Conservation (phyloP, 2,329 filamentous ascomycete genomes). For the Stromatinia cepivora region DNA sequence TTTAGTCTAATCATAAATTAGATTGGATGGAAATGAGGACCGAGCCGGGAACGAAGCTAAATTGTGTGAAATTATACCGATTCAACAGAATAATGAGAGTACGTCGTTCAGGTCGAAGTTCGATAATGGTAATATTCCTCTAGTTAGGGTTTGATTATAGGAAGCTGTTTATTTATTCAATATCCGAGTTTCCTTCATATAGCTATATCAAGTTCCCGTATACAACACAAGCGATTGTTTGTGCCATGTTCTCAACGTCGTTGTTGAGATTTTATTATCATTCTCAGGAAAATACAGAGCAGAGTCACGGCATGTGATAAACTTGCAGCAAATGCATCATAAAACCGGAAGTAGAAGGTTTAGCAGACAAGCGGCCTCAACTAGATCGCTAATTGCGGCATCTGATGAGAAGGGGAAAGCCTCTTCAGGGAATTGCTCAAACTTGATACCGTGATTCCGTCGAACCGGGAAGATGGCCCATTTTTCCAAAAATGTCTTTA, state of each 20-base stretch:
- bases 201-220: background rate
- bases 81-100: background rate
- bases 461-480: background rate
- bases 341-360: rapidly evolving
- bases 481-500: background rate
- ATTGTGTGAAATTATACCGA: rapidly evolving
- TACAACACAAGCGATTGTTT: background rate
- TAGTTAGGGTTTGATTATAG: background rate
- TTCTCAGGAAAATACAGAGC: background rate
- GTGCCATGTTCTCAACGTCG: background rate
- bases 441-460: no score
- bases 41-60: background rate
- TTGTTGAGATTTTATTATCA: background rate
- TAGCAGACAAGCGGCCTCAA: background rate
- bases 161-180: background rate
- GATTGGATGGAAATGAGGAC: background rate
- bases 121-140: background rate
- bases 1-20: background rate
- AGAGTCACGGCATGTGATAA: background rate
- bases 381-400: background rate
- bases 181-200: no score
- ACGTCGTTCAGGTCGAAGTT: background rate
- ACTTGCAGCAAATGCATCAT: background rate
- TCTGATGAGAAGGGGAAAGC: background rate
- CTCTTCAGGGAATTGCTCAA: no score